Evolutionary conservation across 257 asterid species (phyloP), one percentile per base, ranked within the genome.

Genomic region (Cinchona pubescens): DNA sequence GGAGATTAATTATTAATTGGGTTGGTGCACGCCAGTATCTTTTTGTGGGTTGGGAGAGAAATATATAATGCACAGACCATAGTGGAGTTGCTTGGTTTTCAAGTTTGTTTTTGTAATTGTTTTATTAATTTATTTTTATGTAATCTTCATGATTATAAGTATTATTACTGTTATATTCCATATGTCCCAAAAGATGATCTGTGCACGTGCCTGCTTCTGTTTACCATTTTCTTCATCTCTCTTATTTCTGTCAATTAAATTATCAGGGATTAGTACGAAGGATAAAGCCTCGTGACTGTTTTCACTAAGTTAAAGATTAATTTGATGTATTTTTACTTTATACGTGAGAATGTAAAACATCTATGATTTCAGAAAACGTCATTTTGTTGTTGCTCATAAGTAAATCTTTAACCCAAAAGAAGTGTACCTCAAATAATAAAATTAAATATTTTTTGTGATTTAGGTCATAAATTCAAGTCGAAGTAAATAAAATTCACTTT

Each of bases 11-110:
- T 87, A 86, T 81, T 74, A 78, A 79, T 74, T 76, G 78, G 76
- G 72, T 82, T 81, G 81, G 88, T 83, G 97, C 93, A 86, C 89
- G 90, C 91, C 87, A 80, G 88, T 83, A 86, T 89, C 90, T 87
- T 80, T 51, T 82, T 77, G 82, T 76, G 77, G 79, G 77, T 67
- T 83, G 35, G 5, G 60, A 46, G 16, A 19, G 23, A 4, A 7
- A 4, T 56, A 18, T 9, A 62, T 55, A 70, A 68, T 79, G 68
- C 16, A 69, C 35, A 51, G 75, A 49, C 37, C 51, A 66, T 62
- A 72, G 78, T 75, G 80, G 86, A 82, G 76, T 87, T 85, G 88
- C 88, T 88, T 88, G 79, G 78, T 77, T 85, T 86, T 75, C 73
- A 90, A 84, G 92, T 83, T 79, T 87, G 73, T 81, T 82, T 77